Evolutionary conservation across 768 basidiomycete genomes (phyloP).

Genomic region (Mrakia gelida): DNA sequence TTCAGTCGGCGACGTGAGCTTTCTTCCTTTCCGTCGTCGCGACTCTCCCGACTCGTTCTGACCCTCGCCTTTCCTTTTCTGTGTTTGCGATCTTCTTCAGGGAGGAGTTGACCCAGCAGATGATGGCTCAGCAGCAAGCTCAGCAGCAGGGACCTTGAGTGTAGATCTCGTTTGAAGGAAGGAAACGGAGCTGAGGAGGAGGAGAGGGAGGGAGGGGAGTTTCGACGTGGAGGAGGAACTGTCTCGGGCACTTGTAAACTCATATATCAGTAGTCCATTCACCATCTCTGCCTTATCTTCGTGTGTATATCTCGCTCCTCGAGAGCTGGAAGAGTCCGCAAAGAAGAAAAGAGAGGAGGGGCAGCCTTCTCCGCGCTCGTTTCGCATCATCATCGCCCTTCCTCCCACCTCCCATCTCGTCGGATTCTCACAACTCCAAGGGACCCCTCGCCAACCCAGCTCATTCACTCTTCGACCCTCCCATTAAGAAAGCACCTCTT

Average conservation of each 20-base stretch:
- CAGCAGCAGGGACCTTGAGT: slow-evolving; percentile 16
- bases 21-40: background rate
- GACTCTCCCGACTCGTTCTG: background rate
- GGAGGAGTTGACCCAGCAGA: slow-evolving; percentile 7
- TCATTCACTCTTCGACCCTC: too few relatives aligned
- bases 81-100: background rate
- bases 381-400: too few relatives aligned
- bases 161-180: background rate
- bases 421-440: too few relatives aligned
- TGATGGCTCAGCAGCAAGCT: slow-evolving; percentile 18
- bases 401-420: too few relatives aligned
- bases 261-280: background rate
- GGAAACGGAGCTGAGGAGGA: background rate
- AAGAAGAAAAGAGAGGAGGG: too few relatives aligned
- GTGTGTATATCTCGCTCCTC: too few relatives aligned
- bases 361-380: too few relatives aligned
- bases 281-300: background rate
- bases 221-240: background rate
- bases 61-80: background rate
- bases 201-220: background rate
- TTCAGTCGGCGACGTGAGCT: slow-evolving; percentile 21
- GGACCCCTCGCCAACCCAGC: too few relatives aligned
- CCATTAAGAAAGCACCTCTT: too few relatives aligned
- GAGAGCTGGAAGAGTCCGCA: background rate
- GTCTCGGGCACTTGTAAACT: background rate